Base-by-base conservation (phyloP, 2,329 filamentous ascomycete genomes). In the Ampelomyces quisqualis region DNA sequence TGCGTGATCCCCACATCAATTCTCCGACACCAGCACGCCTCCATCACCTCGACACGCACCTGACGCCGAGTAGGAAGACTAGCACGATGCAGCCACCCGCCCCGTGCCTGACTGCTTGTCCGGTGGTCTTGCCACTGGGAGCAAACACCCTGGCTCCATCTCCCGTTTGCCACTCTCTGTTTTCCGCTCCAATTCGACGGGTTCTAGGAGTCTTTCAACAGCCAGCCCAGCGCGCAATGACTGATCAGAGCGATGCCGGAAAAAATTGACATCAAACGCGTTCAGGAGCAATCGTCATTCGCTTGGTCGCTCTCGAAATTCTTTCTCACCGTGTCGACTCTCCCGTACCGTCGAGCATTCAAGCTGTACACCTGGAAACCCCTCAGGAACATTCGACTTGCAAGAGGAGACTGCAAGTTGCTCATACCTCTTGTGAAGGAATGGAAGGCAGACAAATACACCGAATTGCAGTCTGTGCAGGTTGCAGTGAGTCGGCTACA, bases 351-450 rank as follows among this genome's bases (percentile, higher is more conserved):
- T 8, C 60, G 58, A 14, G 57, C 58, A 4, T 64, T 64, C 51
- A 55, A 57, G 29, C 38, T 61, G 7, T 64, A 64, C 41, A 64
- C 57, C 21, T 64, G 58, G 60, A 48, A 38, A 26, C 60, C 57
- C 7, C 34, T 64, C n/a, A 11, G 15, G 26, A 14, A 11, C 4
- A 53, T 64, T 24, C 44, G 52, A 19, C 43, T 39, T 7, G 53
- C 52, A 19, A 47, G 35, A 5, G 46, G 45, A n/a, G 55, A 64
- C 30, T 43, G 47, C 5, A 45, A 19, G n/a, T 6, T 47, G 7
- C 23, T 61, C 10, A 41, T 58, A 8, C 31, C 45, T 14, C 20
- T 57, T 11, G 42, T 58, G 17, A 40, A 37, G 26, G 51, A 58
- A 8, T 64, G 53, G 53, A 57, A 61, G 36, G 33, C 21, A n/a